Conservation (phyloP, 225 moss, liverwort and hornwort genomes). For the Sphagnum tenellum region DNA sequence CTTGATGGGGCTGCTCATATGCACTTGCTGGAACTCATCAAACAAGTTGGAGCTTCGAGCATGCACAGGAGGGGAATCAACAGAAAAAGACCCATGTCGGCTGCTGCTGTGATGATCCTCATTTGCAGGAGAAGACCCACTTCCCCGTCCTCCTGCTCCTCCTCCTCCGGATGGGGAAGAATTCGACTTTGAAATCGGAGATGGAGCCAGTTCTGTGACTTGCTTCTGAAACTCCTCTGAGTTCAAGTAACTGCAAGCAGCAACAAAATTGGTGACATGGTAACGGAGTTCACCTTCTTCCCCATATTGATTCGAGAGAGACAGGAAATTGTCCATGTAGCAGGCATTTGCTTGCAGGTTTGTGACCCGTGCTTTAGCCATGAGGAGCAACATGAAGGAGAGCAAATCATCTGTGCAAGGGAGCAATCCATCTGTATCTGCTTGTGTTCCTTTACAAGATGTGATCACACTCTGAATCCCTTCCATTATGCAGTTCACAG, state of each 20-base stretch:
- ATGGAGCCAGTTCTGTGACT: conserved; percentile 14
- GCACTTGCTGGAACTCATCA: no score
- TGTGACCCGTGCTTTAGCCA: conserved; percentile 42
- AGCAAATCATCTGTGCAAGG: conserved; percentile 52
- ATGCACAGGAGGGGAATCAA: conserved; percentile 17
- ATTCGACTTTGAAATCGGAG: conserved; percentile 4
- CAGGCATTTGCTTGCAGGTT: conserved; percentile 53
- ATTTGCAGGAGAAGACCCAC: no score
- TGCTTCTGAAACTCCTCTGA: conserved; percentile 42
- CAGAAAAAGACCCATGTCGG: neutral
- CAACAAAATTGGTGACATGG: conserved; percentile 52
- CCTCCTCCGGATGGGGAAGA: no score
- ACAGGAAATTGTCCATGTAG: conserved; percentile 51
- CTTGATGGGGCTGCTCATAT: no score
- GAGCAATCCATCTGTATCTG: conserved; percentile 47
- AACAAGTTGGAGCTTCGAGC: conserved; percentile 14
- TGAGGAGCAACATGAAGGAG: conserved; percentile 52
- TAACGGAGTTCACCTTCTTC: conserved; percentile 48
- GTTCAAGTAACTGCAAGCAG: conserved; percentile 46
- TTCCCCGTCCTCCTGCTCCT: no score
- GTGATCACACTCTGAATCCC: conserved; percentile 47
- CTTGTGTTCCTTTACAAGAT: conserved; percentile 38
- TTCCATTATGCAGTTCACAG: conserved; percentile 49
- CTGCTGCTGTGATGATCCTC: no score
- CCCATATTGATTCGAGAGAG: conserved; percentile 35